Conservation (phyloP, 192 early-diverging fungal species). For the Coemansia sp. region DNA sequence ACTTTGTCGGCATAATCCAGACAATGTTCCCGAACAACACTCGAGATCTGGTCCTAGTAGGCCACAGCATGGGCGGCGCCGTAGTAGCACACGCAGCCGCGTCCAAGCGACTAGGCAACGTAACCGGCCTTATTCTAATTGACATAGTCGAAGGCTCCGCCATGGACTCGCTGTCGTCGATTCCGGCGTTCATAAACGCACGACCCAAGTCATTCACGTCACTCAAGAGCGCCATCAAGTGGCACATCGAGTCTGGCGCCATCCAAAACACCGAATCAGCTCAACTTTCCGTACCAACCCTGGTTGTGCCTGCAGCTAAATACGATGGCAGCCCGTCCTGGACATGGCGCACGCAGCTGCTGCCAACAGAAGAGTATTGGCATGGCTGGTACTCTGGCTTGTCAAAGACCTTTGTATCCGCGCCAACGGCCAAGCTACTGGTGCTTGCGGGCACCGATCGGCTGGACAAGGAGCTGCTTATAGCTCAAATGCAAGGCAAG, state of each 20-base stretch:
- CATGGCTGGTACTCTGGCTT: slow-evolving; percentile 60
- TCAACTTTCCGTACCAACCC: slow-evolving; percentile 68
- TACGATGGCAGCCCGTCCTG: slow-evolving; percentile 48
- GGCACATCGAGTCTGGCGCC: slow-evolving; percentile 59
- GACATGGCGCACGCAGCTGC: slow-evolving; percentile 61
- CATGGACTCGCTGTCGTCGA: slow-evolving; percentile 46
- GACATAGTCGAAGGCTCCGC: slow-evolving; percentile 79
- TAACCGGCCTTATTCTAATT: slow-evolving; percentile 66
- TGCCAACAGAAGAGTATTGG: slow-evolving; percentile 68
- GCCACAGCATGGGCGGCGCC: slow-evolving; percentile 83
- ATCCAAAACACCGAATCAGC: slow-evolving; percentile 68
- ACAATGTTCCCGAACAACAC: slow-evolving; percentile 49
- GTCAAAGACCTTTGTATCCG: slow-evolving; percentile 66
- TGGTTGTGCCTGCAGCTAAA: slow-evolving; percentile 36
- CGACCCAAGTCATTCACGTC: slow-evolving; percentile 34
- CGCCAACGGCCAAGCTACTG: slow-evolving; percentile 62
- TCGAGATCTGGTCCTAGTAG: slow-evolving; percentile 66
- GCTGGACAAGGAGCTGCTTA: slow-evolving; percentile 70
- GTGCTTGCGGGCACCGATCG: slow-evolving; percentile 73
- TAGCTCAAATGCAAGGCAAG: slow-evolving; percentile 84
- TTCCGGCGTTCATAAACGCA: slow-evolving; percentile 38
- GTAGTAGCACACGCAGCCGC: slow-evolving; percentile 66
- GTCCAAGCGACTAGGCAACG: slow-evolving; percentile 45
- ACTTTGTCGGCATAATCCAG: slow-evolving; percentile 56
- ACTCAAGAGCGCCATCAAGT: slow-evolving; percentile 34